Evolutionary conservation across 441 rosid species (phyloP).

Genomic region (Hura crepitans): DNA sequence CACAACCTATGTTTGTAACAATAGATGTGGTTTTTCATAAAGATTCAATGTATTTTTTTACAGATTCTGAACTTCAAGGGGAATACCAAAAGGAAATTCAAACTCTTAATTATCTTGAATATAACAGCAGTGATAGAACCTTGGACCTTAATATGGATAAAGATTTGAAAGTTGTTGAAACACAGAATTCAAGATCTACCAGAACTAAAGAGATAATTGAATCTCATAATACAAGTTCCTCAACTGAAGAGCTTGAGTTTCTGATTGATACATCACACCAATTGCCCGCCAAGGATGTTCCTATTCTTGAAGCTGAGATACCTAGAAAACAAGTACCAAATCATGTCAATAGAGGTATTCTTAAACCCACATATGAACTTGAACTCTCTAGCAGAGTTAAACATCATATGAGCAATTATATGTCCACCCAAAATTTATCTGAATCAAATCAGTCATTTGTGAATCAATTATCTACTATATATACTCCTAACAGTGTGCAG

Average conservation of each 20-base stretch:
- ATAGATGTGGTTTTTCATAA: conserved; percentile 8
- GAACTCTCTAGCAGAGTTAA: neutral
- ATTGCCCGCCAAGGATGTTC: neutral
- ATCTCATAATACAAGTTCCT: neutral
- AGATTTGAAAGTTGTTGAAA: neutral
- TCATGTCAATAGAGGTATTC: conserved; percentile 4
- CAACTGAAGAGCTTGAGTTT: neutral
- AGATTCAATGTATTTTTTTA: neutral
- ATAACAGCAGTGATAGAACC: neutral
- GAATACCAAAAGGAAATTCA: neutral
- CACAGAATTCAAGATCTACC: neutral
- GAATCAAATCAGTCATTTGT: neutral
- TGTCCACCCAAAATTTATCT: neutral
- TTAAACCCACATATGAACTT: conserved; percentile 18
- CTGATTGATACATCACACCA: neutral
- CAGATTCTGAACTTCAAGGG: neutral
- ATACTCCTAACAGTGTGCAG: neutral
- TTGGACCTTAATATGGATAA: neutral
- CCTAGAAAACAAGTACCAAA: neutral
- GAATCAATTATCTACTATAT: conserved; percentile 1
- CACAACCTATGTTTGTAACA: neutral
- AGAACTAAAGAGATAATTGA: neutral
- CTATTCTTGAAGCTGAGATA: too few species aligned
- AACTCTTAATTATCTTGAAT: neutral
- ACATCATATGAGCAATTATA: conserved; percentile 13